phyloP scores from a whole-genome alignment of 176 grass and related monocot species.

The Zoysia pacifica region DNA sequence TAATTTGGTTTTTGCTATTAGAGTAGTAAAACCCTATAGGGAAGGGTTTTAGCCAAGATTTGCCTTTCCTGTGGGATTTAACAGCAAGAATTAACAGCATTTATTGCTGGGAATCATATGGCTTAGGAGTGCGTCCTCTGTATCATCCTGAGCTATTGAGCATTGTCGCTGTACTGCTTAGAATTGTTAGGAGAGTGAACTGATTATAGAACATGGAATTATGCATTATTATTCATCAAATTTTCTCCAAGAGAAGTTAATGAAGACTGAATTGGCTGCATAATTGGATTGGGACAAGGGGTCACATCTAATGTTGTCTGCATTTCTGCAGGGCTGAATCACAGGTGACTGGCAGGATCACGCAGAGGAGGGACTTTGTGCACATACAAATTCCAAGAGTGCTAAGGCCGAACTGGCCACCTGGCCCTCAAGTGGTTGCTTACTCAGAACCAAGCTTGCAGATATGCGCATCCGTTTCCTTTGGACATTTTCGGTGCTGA shows the following conservation, averaged over 20 bases:
- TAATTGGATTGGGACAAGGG: not conserved
- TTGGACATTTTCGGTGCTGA: conserved; percentile 34
- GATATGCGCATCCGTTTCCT: not conserved
- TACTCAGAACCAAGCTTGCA: not conserved
- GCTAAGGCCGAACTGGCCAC: conserved; percentile 23
- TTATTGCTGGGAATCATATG: not conserved
- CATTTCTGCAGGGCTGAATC: conserved; percentile 40
- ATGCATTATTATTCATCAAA: not conserved
- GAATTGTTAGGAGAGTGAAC: not conserved
- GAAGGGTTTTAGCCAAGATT: not conserved
- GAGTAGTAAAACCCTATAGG: not conserved
- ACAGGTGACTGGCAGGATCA: conserved; percentile 39
- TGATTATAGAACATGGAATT: not conserved
- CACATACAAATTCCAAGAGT: conserved; percentile 41
- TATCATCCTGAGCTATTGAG: not conserved
- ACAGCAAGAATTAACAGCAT: not conserved
- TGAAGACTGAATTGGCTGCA: not conserved
- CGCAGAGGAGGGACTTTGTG: conserved; percentile 22
- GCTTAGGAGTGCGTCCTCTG: not conserved
- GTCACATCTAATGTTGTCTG: conserved; percentile 3
- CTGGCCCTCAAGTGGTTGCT: conserved; percentile 22
- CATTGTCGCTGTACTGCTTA: not conserved
- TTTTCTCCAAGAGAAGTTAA: not conserved
- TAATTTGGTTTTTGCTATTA: not conserved
- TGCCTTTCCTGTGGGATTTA: not conserved